phyloP scores from a whole-genome alignment of 2,329 filamentous ascomycete species.

The Corinectria fuckeliana region DNA sequence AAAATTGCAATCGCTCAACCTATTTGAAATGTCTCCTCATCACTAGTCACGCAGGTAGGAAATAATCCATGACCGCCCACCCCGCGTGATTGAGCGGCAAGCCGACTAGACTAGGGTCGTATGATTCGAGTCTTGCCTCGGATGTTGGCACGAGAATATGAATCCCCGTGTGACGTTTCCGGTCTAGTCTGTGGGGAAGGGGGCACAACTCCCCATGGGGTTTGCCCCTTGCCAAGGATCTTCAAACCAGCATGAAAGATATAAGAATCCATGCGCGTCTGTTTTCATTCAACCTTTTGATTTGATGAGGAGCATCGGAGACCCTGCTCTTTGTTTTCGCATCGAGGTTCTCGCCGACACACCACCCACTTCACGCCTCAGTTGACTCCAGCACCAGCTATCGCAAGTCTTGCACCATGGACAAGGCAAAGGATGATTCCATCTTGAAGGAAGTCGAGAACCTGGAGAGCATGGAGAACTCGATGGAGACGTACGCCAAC shows the following conservation, averaged over 20 bases:
- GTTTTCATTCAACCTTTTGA: neutral
- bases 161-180: conserved; percentile 10
- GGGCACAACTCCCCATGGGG: conserved; percentile 12
- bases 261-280: conserved; percentile 4
- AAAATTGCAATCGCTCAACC: no score
- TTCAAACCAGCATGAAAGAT: conserved; percentile 1
- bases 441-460: conserved; percentile 8
- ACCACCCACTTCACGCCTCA: neutral
- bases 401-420: conserved; percentile 7
- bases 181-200: conserved; percentile 8
- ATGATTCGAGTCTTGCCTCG: neutral
- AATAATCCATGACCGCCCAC: neutral
- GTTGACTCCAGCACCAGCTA: neutral
- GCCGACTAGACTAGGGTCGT: neutral
- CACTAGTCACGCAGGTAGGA: no score
- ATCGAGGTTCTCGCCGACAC: neutral
- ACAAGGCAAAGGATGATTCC: conserved; percentile 12
- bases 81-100: neutral
- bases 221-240: neutral
- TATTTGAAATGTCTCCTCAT: no score
- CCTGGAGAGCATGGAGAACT: conserved; percentile 1
- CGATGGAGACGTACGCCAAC: conserved; percentile 13
- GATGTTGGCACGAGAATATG: conserved; percentile 5
- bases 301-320: neutral
- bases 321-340: neutral